phyloP scores from a whole-genome alignment of 495 filamentous ascomycete genomes.

The Xylaria flabelliformis region DNA sequence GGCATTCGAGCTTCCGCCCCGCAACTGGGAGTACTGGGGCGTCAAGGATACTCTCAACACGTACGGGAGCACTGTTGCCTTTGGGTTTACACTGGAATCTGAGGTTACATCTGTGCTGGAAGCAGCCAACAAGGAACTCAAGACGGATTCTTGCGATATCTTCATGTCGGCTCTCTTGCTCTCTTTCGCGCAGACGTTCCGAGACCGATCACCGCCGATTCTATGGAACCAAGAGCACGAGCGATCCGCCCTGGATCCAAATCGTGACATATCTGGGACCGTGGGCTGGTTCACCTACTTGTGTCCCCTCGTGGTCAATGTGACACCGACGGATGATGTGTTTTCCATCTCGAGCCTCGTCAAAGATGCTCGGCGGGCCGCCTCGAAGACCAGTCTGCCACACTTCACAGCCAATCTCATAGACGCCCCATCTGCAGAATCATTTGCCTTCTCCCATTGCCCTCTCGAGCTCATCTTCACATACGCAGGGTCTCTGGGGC shows the following conservation, averaged over 20 bases:
- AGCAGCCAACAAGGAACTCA: conserved; percentile 49
- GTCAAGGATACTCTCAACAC: conserved; percentile 51
- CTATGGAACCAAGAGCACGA: conserved; percentile 61
- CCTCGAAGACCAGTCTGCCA: conserved; percentile 53
- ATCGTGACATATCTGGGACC: conserved; percentile 53
- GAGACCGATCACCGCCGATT: conserved; percentile 59
- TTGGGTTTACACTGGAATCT: conserved; percentile 50
- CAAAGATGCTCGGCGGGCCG: conserved; percentile 48
- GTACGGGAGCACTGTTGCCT: conserved; percentile 50
- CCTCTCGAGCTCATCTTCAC: conserved; percentile 77
- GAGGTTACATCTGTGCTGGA: conserved; percentile 53
- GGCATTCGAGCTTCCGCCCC: conserved; percentile 43
- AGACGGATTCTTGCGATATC: conserved; percentile 55
- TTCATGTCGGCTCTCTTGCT: conserved; percentile 56
- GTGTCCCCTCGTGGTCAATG: conserved; percentile 43
- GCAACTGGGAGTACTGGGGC: conserved; percentile 55
- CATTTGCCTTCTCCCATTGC: conserved; percentile 55
- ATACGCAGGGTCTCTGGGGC: conserved; percentile 69
- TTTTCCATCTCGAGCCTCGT: conserved; percentile 48
- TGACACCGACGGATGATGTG: conserved; percentile 48
- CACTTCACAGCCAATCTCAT: conserved; percentile 48
- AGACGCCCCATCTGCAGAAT: conserved; percentile 34
- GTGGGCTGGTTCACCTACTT: conserved; percentile 60
- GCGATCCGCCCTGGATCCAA: conserved; percentile 43
- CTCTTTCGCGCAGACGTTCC: conserved; percentile 58